Evolutionary conservation across 139 green algal genomes (phyloP), one percentile per base, ranked within the genome.

Genomic region (Tetradesmus lagerheimii): DNA sequence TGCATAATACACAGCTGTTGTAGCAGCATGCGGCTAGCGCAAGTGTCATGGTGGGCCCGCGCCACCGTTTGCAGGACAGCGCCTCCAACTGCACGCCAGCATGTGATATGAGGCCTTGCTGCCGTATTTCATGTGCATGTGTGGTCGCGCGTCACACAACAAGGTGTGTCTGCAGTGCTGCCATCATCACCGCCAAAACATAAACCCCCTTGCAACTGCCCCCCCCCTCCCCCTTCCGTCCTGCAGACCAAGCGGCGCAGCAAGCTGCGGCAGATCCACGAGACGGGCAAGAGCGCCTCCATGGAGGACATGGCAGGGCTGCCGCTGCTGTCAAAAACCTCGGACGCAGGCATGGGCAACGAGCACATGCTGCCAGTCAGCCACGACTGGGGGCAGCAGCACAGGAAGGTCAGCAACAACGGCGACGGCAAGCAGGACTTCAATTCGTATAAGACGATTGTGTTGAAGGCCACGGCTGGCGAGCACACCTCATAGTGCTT

Each of bases 171-270:
- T 76, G 66, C 66, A 15, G 29, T 37, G 66, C 66, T 37, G 66
- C 29, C 66, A 76, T 37, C 16, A 16, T 12, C 4, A 1, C 1
- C 25, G 29, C 29, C 5, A 16, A 5, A 1, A 12, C 66, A 23
- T 12, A 34, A n/a, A n/a, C n/a, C n/a, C 66, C 16, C 66, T 8
- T 34, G 66, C 66, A 31, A 34, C 29, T 1, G 35, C 66, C 18
- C 20, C 66, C 18, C 16, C 25, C 20, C 66, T 4, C 9, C 15
- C 11, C 66, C 29, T 14, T 50, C 6, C 9, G 47, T 14, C 16
- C 4, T 64, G 15, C 83, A 88, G 83, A 67, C 62, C 37, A 88
- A 88, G 47, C 83, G 83, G 11, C 83, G 83, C 25, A 64, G 23
- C 83, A 88, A 80, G 83, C 83, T 80, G 25, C 11, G 38, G 25